Conservation (phyloP, 306 rosid species). For the Herpetospermum pedunculosum region DNA sequence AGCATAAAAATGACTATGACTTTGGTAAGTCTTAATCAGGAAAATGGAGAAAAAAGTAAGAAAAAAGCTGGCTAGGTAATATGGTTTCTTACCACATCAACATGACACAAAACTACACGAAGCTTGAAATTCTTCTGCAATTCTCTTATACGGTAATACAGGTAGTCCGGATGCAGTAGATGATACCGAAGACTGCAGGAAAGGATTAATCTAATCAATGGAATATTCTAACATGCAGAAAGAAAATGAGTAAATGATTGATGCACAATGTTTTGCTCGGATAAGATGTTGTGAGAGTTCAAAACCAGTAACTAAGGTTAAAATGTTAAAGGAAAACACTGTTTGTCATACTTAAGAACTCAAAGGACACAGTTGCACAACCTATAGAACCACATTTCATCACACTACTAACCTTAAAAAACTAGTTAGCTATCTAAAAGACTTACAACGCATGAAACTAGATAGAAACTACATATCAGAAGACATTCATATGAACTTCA, state of each 20-base stretch:
- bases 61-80: background rate
- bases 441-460: background rate
- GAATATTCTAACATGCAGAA: background rate
- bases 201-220: constrained; percentile 14
- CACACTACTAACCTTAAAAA: background rate
- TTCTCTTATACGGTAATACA: constrained; percentile 85
- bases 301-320: background rate
- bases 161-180: constrained; percentile 88
- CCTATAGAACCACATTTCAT: background rate
- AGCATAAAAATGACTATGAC: background rate
- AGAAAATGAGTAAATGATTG: background rate
- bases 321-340: background rate
- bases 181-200: constrained; percentile 94
- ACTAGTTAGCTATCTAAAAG: background rate
- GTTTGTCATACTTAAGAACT: background rate
- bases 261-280: background rate
- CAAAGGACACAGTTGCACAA: too few relatives aligned
- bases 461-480: background rate
- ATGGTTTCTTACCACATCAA: constrained; percentile 66
- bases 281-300: background rate
- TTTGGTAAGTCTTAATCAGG: background rate
- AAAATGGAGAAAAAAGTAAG: constrained; percentile 4
- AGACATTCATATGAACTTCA: background rate
- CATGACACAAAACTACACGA: constrained; percentile 76
- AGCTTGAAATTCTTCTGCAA: constrained; percentile 89